Conservation (phyloP, 257 asterid species). For the Solanum bukasovii region DNA sequence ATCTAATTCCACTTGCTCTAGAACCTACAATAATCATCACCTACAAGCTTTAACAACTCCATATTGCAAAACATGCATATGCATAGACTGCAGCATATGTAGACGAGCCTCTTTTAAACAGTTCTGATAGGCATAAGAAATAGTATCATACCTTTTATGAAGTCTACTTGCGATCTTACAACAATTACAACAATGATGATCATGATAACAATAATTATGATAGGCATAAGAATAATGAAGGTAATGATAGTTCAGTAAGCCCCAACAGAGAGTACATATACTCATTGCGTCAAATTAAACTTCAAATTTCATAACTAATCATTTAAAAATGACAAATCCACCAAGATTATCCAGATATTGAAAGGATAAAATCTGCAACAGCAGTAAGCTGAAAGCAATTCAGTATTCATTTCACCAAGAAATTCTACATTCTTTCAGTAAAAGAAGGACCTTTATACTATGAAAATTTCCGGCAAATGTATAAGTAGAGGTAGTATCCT, state of each 20-base stretch:
- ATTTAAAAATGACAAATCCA: not conserved
- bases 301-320: not conserved
- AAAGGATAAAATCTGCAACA: not conserved
- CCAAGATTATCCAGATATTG: not conserved
- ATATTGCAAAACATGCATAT: not conserved
- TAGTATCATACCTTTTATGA: not conserved
- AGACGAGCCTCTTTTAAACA: not conserved
- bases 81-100: not conserved
- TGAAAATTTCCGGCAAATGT: not conserved
- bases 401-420: not conserved
- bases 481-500: not conserved
- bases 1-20: constrained; percentile 38
- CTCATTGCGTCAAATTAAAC: not conserved
- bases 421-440: not conserved
- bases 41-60: not conserved
- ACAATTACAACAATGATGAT: not conserved
- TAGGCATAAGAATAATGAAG: not conserved
- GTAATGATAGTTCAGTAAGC: not conserved
- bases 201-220: not conserved
- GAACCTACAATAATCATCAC: constrained; percentile 37
- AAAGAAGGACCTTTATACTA: not conserved
- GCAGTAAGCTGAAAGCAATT: not conserved
- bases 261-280: not conserved
- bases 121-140: not conserved
- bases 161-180: not conserved